Conservation (phyloP, 371 early-diverging fungal genomes). For the Zopfochytrium polystomum region DNA sequence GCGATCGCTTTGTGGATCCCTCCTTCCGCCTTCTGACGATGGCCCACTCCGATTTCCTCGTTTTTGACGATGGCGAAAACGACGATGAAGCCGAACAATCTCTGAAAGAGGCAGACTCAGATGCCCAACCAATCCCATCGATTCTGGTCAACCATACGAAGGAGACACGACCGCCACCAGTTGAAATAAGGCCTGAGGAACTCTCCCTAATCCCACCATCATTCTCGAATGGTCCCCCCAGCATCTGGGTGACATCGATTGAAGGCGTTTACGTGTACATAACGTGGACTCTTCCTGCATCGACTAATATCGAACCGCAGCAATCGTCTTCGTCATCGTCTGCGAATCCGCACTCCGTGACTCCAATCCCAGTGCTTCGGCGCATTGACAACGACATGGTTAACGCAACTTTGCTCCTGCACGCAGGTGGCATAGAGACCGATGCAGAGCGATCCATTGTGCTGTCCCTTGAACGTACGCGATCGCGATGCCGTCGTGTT, state of each 20-base stretch:
- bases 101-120: too few relatives aligned
- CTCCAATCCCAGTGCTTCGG: conserved; percentile 6
- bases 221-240: neutral
- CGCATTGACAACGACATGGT: conserved; percentile 51
- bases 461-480: conserved; percentile 78
- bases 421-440: conserved; percentile 82
- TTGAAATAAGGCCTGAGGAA: neutral
- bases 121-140: too few relatives aligned
- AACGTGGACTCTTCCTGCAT: conserved; percentile 27
- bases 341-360: too few relatives aligned
- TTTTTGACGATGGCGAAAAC: neutral
- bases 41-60: neutral
- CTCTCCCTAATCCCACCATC: neutral
- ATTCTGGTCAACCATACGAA: too few relatives aligned
- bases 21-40: too few relatives aligned
- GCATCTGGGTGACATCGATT: conserved; percentile 35
- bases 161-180: neutral
- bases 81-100: neutral
- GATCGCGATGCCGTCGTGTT: conserved; percentile 71
- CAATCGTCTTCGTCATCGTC: too few relatives aligned
- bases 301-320: neutral
- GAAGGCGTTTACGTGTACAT: conserved; percentile 39
- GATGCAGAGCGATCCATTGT: conserved; percentile 84
- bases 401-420: conserved; percentile 77
- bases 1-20: too few relatives aligned